Conservation (phyloP, 2,329 filamentous ascomycete species). For the Dissoconium aciculare region DNA sequence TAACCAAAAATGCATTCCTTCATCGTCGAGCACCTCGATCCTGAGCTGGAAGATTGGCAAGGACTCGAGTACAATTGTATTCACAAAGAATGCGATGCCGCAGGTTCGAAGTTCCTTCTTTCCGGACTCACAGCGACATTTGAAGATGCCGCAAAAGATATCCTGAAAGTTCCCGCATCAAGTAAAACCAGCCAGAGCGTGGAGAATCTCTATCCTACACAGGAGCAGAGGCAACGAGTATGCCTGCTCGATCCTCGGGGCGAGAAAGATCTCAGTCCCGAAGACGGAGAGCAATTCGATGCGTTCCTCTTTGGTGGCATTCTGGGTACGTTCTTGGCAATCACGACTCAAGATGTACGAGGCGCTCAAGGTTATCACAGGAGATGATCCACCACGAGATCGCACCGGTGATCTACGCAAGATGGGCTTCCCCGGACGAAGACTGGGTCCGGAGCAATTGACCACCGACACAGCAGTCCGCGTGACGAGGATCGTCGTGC, state of each 20-base stretch:
- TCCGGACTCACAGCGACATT: constrained; percentile 36
- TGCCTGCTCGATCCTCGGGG: constrained; percentile 84
- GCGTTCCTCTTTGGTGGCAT: constrained; percentile 94
- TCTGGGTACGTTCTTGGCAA: constrained; percentile 40
- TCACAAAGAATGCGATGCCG: constrained; percentile 58
- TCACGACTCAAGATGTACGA: not conserved
- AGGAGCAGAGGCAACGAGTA: constrained; percentile 55
- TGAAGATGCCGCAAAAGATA: constrained; percentile 26
- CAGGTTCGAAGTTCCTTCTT: constrained; percentile 37
- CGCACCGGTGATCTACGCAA: constrained; percentile 88
- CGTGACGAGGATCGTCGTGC: constrained; percentile 77
- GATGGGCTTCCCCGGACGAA: constrained; percentile 78
- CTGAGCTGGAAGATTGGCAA: constrained; percentile 87
- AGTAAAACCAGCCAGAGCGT: constrained; percentile 40
- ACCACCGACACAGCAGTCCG: constrained; percentile 94
- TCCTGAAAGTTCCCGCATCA: constrained; percentile 7
- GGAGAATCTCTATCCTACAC: constrained; percentile 55
- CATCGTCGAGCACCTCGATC: constrained; percentile 92
- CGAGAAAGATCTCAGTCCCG: constrained; percentile 62
- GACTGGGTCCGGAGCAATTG: constrained; percentile 89
- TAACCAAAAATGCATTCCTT: constrained; percentile 57
- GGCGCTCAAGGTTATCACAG: not conserved
- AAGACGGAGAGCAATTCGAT: constrained; percentile 71
- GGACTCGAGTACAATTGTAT: constrained; percentile 84
- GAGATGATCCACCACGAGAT: constrained; percentile 39